phyloP scores from a whole-genome alignment of 2,329 filamentous ascomycete species.

The Phialophora expanda region DNA sequence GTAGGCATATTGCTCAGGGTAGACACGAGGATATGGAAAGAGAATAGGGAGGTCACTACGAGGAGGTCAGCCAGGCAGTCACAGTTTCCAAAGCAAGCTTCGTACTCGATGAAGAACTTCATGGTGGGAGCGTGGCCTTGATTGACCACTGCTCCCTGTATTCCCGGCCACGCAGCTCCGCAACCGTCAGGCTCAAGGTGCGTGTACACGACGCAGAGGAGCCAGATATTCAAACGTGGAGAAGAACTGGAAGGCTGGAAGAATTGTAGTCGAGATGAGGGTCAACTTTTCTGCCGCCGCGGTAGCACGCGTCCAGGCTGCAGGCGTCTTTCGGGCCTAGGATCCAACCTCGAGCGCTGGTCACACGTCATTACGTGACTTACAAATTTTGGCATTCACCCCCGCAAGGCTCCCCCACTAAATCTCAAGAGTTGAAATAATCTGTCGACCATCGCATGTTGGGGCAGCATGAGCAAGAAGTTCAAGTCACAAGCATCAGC shows the following conservation, averaged over 20 bases:
- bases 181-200: background rate
- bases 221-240: background rate
- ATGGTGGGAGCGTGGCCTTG: slow-evolving; percentile 54
- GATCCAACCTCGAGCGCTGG: background rate
- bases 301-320: background rate
- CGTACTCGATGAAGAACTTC: slow-evolving; percentile 79
- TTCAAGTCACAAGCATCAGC: slow-evolving; percentile 69
- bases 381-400: background rate
- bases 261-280: background rate
- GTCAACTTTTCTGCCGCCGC: background rate
- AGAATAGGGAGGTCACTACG: slow-evolving; percentile 69
- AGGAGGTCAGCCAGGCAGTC: slow-evolving; percentile 27
- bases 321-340: background rate
- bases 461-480: slow-evolving; percentile 62
- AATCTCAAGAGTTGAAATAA: background rate
- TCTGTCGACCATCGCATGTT: background rate
- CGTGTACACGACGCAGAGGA: background rate
- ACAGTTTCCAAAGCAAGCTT: background rate
- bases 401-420: slow-evolving; percentile 1
- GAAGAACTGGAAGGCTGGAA: background rate
- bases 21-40: slow-evolving; percentile 76
- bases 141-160: slow-evolving; percentile 12
- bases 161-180: background rate
- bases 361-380: slow-evolving; percentile 17
- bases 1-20: slow-evolving; percentile 76